Conservation (phyloP, 768 basidiomycete genomes). For the Lentinus tigrinus region DNA sequence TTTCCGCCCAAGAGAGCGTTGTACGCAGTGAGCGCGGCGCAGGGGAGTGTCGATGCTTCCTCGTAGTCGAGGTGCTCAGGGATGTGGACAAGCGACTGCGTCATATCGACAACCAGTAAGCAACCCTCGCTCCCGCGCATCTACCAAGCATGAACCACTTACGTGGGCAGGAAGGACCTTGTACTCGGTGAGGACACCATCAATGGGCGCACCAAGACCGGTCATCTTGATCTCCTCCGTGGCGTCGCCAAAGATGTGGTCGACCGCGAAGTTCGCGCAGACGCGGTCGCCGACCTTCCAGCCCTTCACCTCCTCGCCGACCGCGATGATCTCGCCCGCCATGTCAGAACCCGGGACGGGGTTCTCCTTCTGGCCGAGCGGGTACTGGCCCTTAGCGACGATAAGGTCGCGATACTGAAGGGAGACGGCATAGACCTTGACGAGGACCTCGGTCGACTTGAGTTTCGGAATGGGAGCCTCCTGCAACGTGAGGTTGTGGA, state of each 20-base stretch:
- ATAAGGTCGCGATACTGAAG: conserved; percentile 51
- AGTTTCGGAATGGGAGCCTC: conserved; percentile 31
- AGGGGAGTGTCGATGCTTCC: conserved; percentile 65
- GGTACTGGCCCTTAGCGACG: conserved; percentile 40
- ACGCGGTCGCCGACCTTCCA: conserved; percentile 59
- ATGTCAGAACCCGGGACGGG: conserved; percentile 42
- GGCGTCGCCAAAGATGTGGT: conserved; percentile 47
- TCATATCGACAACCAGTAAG: background rate
- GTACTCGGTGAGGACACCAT: conserved; percentile 57
- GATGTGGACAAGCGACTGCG: conserved; percentile 42
- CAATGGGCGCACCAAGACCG: conserved; percentile 45
- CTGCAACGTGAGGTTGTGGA: conserved; percentile 30
- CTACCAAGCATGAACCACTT: conserved; percentile 11
- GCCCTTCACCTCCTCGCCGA: conserved; percentile 38
- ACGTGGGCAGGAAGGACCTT: conserved; percentile 49
- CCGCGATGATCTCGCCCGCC: conserved; percentile 56
- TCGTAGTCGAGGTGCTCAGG: conserved; percentile 59
- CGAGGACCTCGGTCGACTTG: conserved; percentile 49
- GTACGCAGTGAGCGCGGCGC: conserved; percentile 65
- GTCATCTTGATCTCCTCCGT: conserved; percentile 34
- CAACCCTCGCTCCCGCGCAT: too few relatives aligned
- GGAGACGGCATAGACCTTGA: conserved; percentile 57
- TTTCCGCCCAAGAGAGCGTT: conserved; percentile 50
- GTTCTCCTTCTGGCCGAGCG: conserved; percentile 32
- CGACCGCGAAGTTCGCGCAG: conserved; percentile 49